Base-by-base conservation (phyloP, 441 rosid genomes). In the Pelargonium myrrhifolium region DNA sequence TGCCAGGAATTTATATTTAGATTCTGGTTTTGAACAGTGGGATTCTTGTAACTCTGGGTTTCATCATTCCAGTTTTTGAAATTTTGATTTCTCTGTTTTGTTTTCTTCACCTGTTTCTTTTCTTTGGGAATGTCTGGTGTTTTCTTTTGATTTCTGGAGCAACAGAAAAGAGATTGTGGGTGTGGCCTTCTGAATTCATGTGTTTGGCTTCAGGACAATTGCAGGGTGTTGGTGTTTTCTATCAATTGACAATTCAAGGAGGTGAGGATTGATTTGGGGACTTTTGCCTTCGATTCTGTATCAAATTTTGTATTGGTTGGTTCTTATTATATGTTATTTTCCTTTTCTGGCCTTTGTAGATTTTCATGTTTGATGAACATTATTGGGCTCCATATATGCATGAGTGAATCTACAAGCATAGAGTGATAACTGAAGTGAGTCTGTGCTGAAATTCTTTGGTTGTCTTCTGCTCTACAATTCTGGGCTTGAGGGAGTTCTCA, bases 291-390 rank as follows among this genome's bases (percentile, higher is more conserved):
- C 5, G 62, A 12, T 51, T 64, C 56, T 37, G 18, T 17, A 31
- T 15, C 26, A 0, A 15, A 51, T 51, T 65, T 11, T 21, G 45
- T 22, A 49, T 53, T 9, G 35, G 10, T 10, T 40, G 40, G 10
- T 69, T 66, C 59, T 68, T 69, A 72, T 72, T 28, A 24, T 12
- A 2, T 6, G 1, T 47, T 47, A 3, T 14, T 67, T 62, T 65
- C 64, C 0, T 53, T 68, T 15, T 66, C 42, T 63, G 24, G 45
- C 14, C 47, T 31, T 4, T 75, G 76, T 75, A 73, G 86, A 62
- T 71, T 45, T 49, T 64, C 40, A 62, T 35, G 20, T 39, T 22
- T 37, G 7, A 11, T 5, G 4, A 2, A 47, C 47, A 61, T 12
- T 11, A 35, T 66, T 58, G 39, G 28, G 37, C 42, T 43, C 56